Conservation (phyloP, 2,329 filamentous ascomycete genomes). For the Aureobasidium musti region DNA sequence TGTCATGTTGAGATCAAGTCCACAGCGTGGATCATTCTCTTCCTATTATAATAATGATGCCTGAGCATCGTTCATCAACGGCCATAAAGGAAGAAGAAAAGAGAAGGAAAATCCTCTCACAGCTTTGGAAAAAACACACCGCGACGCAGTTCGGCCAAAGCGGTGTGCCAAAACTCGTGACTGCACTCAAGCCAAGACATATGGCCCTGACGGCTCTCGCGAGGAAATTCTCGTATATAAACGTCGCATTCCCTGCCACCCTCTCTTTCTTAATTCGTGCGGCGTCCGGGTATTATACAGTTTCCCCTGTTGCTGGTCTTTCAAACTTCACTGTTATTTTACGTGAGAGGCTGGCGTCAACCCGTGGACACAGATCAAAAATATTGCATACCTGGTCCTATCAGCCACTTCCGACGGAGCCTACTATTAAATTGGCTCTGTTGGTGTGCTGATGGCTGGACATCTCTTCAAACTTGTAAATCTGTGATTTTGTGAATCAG, state of each 20-base stretch:
- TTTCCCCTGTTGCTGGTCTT: constrained; percentile 42
- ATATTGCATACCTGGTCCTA: constrained; percentile 40
- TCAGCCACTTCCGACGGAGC: constrained; percentile 41
- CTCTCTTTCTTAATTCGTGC: constrained; percentile 38
- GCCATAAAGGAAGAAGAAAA: constrained; percentile 28
- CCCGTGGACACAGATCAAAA: constrained; percentile 40
- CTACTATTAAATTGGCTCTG: constrained; percentile 38
- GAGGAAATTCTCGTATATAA: constrained; percentile 26
- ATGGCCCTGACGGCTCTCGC: not conserved
- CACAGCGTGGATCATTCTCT: constrained; percentile 31
- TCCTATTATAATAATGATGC: constrained; percentile 32
- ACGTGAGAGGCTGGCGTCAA: constrained; percentile 37
- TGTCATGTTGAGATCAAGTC: constrained; percentile 32
- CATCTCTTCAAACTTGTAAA: constrained; percentile 30
- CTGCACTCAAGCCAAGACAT: not conserved
- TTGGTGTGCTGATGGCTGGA: constrained; percentile 42
- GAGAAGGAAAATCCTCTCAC: not conserved
- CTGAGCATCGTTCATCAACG: constrained; percentile 31
- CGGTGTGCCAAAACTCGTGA: not conserved
- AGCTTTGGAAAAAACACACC: not conserved
- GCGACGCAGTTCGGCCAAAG: not conserved
- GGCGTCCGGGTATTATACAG: constrained; percentile 39
- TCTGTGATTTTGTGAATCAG: not conserved
- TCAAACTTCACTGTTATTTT: constrained; percentile 36
- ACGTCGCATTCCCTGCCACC: constrained; percentile 12